A percentile compares a stretch with the other conserved stretches of the same genome.
Conservation (phyloP, 164 flowering plant genomes). For the Umbilicus rupestris region DNA sequence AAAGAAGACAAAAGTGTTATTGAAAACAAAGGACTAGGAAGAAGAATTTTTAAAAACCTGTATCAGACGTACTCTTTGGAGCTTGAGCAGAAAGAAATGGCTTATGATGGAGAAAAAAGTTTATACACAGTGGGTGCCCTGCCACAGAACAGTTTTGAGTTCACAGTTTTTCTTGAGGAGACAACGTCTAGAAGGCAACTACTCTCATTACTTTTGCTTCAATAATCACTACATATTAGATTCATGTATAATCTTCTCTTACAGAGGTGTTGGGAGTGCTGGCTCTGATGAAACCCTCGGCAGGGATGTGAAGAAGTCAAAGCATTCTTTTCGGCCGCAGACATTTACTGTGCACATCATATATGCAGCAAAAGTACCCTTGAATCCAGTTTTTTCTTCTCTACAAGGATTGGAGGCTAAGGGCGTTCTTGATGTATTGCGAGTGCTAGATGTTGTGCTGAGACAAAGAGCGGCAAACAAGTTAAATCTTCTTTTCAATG, state of each 20-base stretch:
- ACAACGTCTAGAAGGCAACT: conserved; percentile 33
- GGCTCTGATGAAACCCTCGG: conserved; percentile 23
- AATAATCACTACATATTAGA: not conserved
- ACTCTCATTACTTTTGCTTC: not conserved
- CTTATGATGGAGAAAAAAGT: conserved; percentile 65
- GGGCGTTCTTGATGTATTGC: conserved; percentile 45
- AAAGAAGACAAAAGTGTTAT: conserved; percentile 32
- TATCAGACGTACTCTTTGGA: conserved; percentile 50
- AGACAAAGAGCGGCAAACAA: conserved; percentile 68
- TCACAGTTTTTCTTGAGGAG: conserved; percentile 55
- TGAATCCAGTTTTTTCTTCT: conserved; percentile 36
- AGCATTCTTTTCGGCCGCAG: conserved; percentile 33
- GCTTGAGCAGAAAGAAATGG: conserved; percentile 44
- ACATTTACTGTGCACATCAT: conserved; percentile 43
- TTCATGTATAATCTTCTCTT: conserved; percentile 2
- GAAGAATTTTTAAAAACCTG: conserved; percentile 50
- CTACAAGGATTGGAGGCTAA: conserved; percentile 37
- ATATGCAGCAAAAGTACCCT: conserved; percentile 48
- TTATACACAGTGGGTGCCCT: conserved; percentile 62
- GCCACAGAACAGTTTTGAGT: conserved; percentile 45
- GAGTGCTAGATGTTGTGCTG: conserved; percentile 61
- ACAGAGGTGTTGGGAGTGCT: conserved; percentile 23
- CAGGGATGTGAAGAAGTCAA: conserved; percentile 38
- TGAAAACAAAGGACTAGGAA: conserved; percentile 47
- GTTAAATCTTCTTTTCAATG: conserved; percentile 20